These are phyloP conservation scores for Pythium plurisporium DNA, from an alignment of 352 stramenopile species.

Conservation along the genomic window DNA sequence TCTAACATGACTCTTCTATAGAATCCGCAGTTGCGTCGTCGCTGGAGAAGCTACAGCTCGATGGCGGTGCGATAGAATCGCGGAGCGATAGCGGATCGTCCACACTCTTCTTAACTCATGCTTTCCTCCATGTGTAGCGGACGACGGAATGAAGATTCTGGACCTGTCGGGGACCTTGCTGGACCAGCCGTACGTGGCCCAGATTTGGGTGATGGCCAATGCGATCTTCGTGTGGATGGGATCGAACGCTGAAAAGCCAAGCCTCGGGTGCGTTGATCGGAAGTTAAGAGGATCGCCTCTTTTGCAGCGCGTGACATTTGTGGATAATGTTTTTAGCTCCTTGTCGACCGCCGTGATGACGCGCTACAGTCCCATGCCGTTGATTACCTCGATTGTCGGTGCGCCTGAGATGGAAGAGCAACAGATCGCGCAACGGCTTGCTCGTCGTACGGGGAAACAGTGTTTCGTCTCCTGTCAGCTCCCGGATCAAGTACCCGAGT, in stretches of 20 bases:
- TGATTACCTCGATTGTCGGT: slow-evolving; percentile 70
- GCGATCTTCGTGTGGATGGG: slow-evolving; percentile 83
- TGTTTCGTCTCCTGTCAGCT: slow-evolving; percentile 83
- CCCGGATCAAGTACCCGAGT: slow-evolving; percentile 63
- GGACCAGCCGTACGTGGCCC: slow-evolving; percentile 62
- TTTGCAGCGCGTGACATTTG: background rate
- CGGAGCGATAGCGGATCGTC: too few relatives aligned
- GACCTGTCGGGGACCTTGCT: slow-evolving; percentile 52
- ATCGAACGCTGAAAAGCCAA: slow-evolving; percentile 37
- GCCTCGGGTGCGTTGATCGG: slow-evolving; percentile 24
- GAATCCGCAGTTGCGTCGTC: background rate
- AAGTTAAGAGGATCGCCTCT: background rate
- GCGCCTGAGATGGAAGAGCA: slow-evolving; percentile 69
- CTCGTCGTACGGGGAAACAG: slow-evolving; percentile 53
- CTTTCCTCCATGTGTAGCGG: too few relatives aligned
- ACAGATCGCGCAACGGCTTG: slow-evolving; percentile 76
- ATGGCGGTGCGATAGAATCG: slow-evolving; percentile 10
- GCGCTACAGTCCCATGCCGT: slow-evolving; percentile 72
- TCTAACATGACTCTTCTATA: background rate
- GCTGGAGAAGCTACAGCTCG: slow-evolving; percentile 16
- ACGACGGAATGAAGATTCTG: slow-evolving; percentile 26
- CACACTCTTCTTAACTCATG: too few relatives aligned
- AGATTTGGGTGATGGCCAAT: slow-evolving; percentile 66
- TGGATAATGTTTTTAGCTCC: too few relatives aligned
- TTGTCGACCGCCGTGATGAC: slow-evolving; percentile 77